phyloP scores from a whole-genome alignment of 495 filamentous ascomycete species.

The Rusavskia elegans region DNA sequence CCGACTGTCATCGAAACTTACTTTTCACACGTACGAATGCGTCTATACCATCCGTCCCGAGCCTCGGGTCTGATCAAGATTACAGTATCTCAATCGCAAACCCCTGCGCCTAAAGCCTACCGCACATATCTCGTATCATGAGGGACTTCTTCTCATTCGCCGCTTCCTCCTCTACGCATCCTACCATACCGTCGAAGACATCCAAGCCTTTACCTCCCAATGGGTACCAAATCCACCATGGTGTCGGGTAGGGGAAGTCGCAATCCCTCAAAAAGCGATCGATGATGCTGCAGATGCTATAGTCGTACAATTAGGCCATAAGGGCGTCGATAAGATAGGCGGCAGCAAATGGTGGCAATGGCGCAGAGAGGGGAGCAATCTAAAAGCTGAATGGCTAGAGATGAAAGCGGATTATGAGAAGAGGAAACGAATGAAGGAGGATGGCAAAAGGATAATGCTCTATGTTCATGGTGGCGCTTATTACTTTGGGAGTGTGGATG shows the following conservation, averaged over 20 bases:
- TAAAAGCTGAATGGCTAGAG: conserved; percentile 89
- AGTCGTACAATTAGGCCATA: conserved; percentile 53
- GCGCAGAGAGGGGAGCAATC: conserved; percentile 43
- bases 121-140: conserved; percentile 79
- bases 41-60: background rate
- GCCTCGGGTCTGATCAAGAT: background rate
- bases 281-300: conserved; percentile 44
- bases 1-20: conserved; percentile 66
- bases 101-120: conserved; percentile 60
- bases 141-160: conserved; percentile 78
- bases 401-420: conserved; percentile 70
- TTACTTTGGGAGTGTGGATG: conserved; percentile 83
- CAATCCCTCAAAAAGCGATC: conserved; percentile 47
- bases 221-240: conserved; percentile 81
- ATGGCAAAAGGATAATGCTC: conserved; percentile 65
- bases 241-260: conserved; percentile 63
- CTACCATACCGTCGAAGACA: conserved; percentile 76
- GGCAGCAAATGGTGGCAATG: conserved; percentile 92
- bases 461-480: conserved; percentile 82
- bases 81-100: conserved; percentile 68
- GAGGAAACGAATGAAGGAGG: conserved; percentile 39
- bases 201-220: conserved; percentile 79
- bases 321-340: conserved; percentile 58
- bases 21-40: conserved; percentile 49
- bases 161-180: conserved; percentile 71